Evolutionary conservation across 257 asterid species (phyloP).

Genomic region (Solanum gandarillasii): DNA sequence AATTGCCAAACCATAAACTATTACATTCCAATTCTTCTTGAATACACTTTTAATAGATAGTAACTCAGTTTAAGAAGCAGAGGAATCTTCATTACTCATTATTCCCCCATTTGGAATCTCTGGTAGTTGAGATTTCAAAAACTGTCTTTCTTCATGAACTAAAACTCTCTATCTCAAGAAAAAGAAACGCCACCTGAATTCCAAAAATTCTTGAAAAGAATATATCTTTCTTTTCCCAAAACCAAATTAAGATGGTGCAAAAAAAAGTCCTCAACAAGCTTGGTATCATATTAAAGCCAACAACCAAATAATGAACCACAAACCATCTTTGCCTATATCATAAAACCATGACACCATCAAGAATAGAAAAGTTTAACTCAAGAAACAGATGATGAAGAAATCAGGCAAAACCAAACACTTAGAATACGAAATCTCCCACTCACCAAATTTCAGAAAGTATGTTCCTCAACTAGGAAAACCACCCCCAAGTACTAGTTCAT

Average conservation of each 20-base stretch:
- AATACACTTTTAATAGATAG: background rate
- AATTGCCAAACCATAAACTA: background rate
- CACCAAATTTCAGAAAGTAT: slow-evolving; percentile 6
- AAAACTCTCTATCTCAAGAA: background rate
- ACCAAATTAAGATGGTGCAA: slow-evolving; percentile 47
- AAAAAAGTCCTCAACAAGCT: slow-evolving; percentile 42
- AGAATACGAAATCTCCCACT: slow-evolving; percentile 1
- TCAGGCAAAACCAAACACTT: slow-evolving; percentile 36
- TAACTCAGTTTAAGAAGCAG: background rate
- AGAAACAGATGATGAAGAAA: slow-evolving; percentile 77
- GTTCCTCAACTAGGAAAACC: slow-evolving; percentile 28
- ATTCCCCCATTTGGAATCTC: slow-evolving; percentile 21
- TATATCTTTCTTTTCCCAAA: slow-evolving; percentile 2
- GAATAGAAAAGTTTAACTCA: slow-evolving; percentile 36
- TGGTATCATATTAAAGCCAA: slow-evolving; percentile 24
- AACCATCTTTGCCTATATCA: slow-evolving; percentile 15
- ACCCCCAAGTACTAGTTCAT: background rate
- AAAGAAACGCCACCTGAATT: background rate
- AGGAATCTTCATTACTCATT: background rate
- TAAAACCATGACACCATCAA: slow-evolving; percentile 30
- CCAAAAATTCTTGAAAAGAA: slow-evolving; percentile 3
- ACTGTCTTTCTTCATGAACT: slow-evolving; percentile 12
- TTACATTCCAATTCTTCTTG: background rate
- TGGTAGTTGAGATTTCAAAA: slow-evolving; percentile 9
- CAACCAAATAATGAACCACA: slow-evolving; percentile 13